phyloP scores from a whole-genome alignment of 2,329 filamentous ascomycete genomes.

The Aspergillus tamarii region DNA sequence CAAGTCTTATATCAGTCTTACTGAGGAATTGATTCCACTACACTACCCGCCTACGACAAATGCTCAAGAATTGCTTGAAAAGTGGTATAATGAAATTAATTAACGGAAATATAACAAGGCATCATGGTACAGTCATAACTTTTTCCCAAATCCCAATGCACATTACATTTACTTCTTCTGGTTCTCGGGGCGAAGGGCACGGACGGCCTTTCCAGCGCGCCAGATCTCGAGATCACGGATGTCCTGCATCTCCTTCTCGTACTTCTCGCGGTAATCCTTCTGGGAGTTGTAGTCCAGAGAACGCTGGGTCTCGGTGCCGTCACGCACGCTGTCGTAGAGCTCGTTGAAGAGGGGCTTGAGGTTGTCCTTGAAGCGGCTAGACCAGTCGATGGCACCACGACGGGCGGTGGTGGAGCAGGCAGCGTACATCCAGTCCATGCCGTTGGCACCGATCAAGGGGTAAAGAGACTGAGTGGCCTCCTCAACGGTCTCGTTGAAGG shows the following conservation, averaged over 20 bases:
- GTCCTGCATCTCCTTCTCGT: slow-evolving; percentile 97
- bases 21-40: not conserved
- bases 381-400: slow-evolving; percentile 99
- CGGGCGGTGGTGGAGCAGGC: slow-evolving; percentile 98
- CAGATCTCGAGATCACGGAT: slow-evolving; percentile 99
- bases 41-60: not conserved
- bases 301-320: slow-evolving; percentile 92
- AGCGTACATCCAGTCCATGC: slow-evolving; percentile 99
- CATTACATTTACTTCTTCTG: slow-evolving; percentile 68
- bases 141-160: slow-evolving; percentile 32
- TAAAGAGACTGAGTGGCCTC: slow-evolving; percentile 98
- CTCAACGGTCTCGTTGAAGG: slow-evolving; percentile 99
- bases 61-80: not conserved
- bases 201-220: slow-evolving; percentile 96
- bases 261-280: slow-evolving; percentile 94
- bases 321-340: slow-evolving; percentile 89
- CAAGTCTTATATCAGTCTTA: not conserved
- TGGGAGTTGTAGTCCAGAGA: slow-evolving; percentile 97
- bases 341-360: slow-evolving; percentile 99
- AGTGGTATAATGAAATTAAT: not conserved
- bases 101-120: slow-evolving; percentile 30
- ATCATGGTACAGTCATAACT: slow-evolving; percentile 42
- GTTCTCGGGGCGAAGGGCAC: slow-evolving; percentile 83
- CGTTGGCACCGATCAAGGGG: slow-evolving; percentile 94
- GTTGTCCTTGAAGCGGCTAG: slow-evolving; percentile 92